Conservation (phyloP, 805 yeast species). For the Starmerella floris region DNA sequence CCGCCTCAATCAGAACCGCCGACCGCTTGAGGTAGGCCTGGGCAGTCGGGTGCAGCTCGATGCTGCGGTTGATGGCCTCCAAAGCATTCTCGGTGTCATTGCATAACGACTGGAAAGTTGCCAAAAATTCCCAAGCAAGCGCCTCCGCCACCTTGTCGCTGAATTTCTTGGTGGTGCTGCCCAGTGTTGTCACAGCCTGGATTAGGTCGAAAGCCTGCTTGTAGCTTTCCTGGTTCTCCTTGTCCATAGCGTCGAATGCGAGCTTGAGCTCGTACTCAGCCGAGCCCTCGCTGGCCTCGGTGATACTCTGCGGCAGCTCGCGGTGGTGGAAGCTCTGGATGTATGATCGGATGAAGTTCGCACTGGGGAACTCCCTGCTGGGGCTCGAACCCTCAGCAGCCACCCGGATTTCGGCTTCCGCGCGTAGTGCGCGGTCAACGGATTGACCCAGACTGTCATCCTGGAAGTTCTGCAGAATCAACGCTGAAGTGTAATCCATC, state of each 20-base stretch:
- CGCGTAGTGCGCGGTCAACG: conserved; percentile 74
- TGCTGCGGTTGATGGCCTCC: conserved; percentile 48
- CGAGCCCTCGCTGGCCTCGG: conserved; percentile 39
- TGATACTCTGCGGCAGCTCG: conserved; percentile 38
- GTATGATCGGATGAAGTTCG: conserved; percentile 68
- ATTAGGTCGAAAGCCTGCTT: conserved; percentile 44
- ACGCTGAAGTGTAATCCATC: conserved; percentile 80
- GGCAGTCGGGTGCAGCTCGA: conserved; percentile 52
- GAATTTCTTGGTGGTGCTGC: conserved; percentile 10
- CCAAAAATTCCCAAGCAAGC: conserved; percentile 69
- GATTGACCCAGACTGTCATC: conserved; percentile 65
- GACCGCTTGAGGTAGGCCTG: conserved; percentile 75
- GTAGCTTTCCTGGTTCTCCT: conserved; percentile 42
- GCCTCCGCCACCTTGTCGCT: conserved; percentile 31
- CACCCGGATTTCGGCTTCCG: conserved; percentile 57
- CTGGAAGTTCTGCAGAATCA: conserved; percentile 71
- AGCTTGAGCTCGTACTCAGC: conserved; percentile 53
- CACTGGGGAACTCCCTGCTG: conserved; percentile 19
- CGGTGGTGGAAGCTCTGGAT: conserved; percentile 65
- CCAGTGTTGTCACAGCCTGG: conserved; percentile 23
- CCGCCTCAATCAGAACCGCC: conserved; percentile 67
- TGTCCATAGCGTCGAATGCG: conserved; percentile 45
- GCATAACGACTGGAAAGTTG: conserved; percentile 72
- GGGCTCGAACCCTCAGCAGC: conserved; percentile 38
- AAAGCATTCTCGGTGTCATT: conserved; percentile 56